These are phyloP conservation scores for Calonectria crousiana DNA, from an alignment of 2,329 filamentous ascomycete genomes.

Conservation along the genomic window DNA sequence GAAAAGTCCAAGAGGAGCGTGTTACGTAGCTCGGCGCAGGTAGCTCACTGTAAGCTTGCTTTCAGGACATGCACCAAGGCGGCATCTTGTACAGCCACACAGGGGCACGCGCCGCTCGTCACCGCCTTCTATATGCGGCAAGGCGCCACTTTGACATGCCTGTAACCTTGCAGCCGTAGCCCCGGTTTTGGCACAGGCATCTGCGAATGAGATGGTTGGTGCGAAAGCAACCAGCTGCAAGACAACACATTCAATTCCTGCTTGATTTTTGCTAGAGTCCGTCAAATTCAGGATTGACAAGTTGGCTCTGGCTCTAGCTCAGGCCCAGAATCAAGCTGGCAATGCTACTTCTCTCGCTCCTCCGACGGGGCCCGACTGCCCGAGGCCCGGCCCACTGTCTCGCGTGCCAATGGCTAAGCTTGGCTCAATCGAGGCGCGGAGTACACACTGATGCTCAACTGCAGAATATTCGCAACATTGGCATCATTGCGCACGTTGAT, in stretches of 20 bases:
- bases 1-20: slow-evolving; percentile 38
- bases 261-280: slow-evolving; percentile 9
- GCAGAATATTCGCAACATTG: slow-evolving; percentile 86
- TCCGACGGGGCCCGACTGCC: slow-evolving; percentile 37
- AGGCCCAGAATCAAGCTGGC: slow-evolving; percentile 17
- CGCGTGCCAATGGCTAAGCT: slow-evolving; percentile 38
- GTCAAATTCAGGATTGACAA: slow-evolving; percentile 33
- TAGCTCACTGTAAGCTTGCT: slow-evolving; percentile 31
- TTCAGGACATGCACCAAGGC: slow-evolving; percentile 11
- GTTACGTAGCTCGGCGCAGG: slow-evolving; percentile 34
- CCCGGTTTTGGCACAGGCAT: slow-evolving; percentile 14
- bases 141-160: neutral
- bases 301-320: slow-evolving; percentile 20
- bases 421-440: slow-evolving; percentile 30
- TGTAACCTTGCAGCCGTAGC: neutral
- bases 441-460: slow-evolving; percentile 43
- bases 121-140: slow-evolving; percentile 26
- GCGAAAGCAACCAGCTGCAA: slow-evolving; percentile 30
- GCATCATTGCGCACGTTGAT: slow-evolving; percentile 99
- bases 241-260: slow-evolving; percentile 18
- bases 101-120: slow-evolving; percentile 6
- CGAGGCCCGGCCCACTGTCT: slow-evolving; percentile 36
- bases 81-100: slow-evolving; percentile 27
- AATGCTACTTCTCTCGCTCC: slow-evolving; percentile 42
- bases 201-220: slow-evolving; percentile 33